Evolutionary conservation across 1,284 basidiomycete genomes (phyloP), one percentile per base, ranked within the genome.

Genomic region (Irpex rosettiformis): DNA sequence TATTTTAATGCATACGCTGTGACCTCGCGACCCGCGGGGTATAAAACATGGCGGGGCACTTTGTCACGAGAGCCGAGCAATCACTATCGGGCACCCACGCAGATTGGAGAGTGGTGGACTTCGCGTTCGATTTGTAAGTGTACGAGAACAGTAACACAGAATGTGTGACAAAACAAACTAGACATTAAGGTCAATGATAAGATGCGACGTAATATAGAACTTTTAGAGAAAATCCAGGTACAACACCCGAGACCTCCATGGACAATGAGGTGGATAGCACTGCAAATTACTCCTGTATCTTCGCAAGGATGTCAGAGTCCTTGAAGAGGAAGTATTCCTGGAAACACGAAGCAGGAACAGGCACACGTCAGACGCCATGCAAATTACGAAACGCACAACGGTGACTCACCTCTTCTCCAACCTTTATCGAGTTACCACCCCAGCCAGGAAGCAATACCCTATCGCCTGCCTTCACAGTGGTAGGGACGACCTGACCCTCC

Each of bases 321-420:
- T 91, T 93, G 87, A 97, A 98, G 61, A 98, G 79, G 78, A 86
- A 91, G 79, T 92, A 99, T 75, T 98, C 96, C 94, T 96, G 69
- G 52, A 64, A 52, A 33, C 40, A 56, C 10, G 2, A 37, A 37
- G 33, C 3, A 16, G 33, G 33, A 37, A 37, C 33, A 37, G 33
- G 16, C 33, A 37, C 40, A 65, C 13, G 52, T 52, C 52, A 62
- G 42, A n/a, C 4, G 18, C 25, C 37, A 37, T 37, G 33, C n/a
- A n/a, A n/a, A n/a, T 37, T 37, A 37, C 25, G 25, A 51, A 13
- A 25, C 48, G 22, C 21, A 33, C 16, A 42, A 53, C 11, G 24
- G 40, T 25, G 0, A 83, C 91, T 67, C 69, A 94, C 95, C 72
- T 98, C 96, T 29, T 99, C 96, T 59, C 95, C 96, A 56, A 99